Percentiles rank a stretch among this genome's conserved stretches.
phyloP scores from a whole-genome alignment of 306 rosid species.

The Sophora flavescens region DNA sequence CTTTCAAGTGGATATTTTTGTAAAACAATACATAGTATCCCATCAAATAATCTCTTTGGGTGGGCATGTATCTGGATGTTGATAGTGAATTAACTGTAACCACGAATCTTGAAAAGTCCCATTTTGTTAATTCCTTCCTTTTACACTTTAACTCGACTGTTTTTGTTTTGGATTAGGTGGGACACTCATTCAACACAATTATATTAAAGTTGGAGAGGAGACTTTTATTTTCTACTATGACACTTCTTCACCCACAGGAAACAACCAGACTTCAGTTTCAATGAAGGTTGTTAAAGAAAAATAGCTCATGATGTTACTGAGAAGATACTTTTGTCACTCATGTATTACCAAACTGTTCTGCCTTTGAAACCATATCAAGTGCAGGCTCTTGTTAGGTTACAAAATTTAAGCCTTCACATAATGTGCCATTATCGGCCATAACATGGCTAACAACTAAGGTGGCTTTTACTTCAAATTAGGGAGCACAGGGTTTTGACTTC shows the following conservation, averaged over 20 bases:
- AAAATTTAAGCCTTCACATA: constrained; percentile 22
- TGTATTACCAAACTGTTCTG: constrained; percentile 16
- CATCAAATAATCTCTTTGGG: constrained; percentile 35
- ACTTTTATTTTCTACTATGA: neutral
- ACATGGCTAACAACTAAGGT: neutral
- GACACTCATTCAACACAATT: constrained; percentile 14
- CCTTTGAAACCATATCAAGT: constrained; percentile 27
- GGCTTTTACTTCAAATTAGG: constrained; percentile 23
- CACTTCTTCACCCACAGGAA: constrained; percentile 35
- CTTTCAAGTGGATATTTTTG: constrained; percentile 30
- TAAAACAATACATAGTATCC: constrained; percentile 35
- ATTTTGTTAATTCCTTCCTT: constrained; percentile 24
- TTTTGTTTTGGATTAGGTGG: neutral
- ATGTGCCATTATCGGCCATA: constrained; percentile 13
- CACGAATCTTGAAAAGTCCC: constrained; percentile 3
- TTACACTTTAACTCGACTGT: too few relatives aligned
- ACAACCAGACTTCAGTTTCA: constrained; percentile 19
- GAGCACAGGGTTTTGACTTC: constrained; percentile 5
- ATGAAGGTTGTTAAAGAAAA: neutral
- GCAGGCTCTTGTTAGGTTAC: constrained; percentile 27
- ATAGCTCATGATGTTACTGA: neutral
- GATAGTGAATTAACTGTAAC: constrained; percentile 16
- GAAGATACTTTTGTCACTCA: neutral
- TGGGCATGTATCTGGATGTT: constrained; percentile 30
- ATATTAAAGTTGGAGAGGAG: constrained; percentile 1